phyloP scores from a whole-genome alignment of 2,329 filamentous ascomycete species.

The Microdochium nivale region DNA sequence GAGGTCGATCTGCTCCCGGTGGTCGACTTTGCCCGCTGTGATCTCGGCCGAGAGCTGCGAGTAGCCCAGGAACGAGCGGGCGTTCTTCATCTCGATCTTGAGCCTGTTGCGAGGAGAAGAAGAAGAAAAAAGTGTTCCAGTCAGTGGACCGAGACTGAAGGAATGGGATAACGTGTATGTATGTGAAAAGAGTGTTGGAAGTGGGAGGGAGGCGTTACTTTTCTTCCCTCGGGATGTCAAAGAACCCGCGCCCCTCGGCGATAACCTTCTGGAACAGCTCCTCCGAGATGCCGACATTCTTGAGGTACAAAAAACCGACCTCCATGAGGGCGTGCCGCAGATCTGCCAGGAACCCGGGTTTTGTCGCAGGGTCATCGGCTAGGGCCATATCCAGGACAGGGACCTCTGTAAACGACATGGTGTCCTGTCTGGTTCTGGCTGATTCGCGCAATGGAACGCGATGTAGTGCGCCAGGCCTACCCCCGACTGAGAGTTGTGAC shows the following conservation, averaged over 20 bases:
- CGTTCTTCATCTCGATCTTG: constrained; percentile 66
- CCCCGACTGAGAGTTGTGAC: too few relatives aligned
- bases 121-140: too few relatives aligned
- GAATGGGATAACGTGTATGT: neutral
- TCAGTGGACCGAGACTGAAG: too few relatives aligned
- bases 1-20: constrained; percentile 81
- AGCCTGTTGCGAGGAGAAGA: constrained; percentile 28
- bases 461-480: too few relatives aligned
- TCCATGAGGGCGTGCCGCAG: constrained; percentile 71
- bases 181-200: neutral
- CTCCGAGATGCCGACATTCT: constrained; percentile 66
- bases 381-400: constrained; percentile 69
- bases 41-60: constrained; percentile 57
- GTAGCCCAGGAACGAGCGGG: constrained; percentile 63
- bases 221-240: constrained; percentile 65
- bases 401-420: constrained; percentile 65
- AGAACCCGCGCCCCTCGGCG: constrained; percentile 61
- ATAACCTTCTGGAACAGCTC: constrained; percentile 59
- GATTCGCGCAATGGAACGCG: too few relatives aligned
- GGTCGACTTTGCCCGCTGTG: constrained; percentile 68
- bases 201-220: constrained; percentile 41
- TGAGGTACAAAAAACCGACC: constrained; percentile 82
- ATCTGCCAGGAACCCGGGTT: constrained; percentile 61
- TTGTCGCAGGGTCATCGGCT: constrained; percentile 55
- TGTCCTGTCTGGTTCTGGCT: constrained; percentile 1